These are phyloP conservation scores for Malassezia furfur DNA, from an alignment of 1,284 basidiomycete species.

Conservation along the genomic window DNA sequence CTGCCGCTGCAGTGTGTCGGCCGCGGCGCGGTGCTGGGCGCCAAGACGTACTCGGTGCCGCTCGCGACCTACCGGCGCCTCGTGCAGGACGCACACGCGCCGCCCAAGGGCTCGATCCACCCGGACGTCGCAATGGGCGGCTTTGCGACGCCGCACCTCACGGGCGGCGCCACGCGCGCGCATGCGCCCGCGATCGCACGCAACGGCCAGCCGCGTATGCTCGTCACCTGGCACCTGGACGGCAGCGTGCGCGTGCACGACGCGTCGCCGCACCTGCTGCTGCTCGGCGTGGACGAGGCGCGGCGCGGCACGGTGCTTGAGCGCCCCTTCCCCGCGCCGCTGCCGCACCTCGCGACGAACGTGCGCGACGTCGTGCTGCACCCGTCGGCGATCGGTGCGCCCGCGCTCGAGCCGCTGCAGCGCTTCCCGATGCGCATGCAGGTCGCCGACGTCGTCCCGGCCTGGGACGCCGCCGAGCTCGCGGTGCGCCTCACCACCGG, in stretches of 20 bases:
- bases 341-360: constrained; percentile 36
- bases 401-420: constrained; percentile 22
- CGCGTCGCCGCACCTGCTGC: constrained; percentile 35
- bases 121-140: constrained; percentile 10
- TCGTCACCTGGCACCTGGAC: constrained; percentile 44
- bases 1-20: constrained; percentile 31
- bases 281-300: constrained; percentile 26
- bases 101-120: constrained; percentile 4
- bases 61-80: constrained; percentile 32
- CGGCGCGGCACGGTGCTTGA: constrained; percentile 19
- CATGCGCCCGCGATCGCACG: constrained; percentile 14
- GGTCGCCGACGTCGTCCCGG: constrained; percentile 24
- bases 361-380: constrained; percentile 20
- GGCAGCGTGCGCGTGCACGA: constrained; percentile 40
- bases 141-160: constrained; percentile 4
- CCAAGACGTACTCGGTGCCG: constrained; percentile 23
- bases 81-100: constrained; percentile 6
- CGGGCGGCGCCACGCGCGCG: constrained; percentile 1
- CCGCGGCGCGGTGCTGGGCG: constrained; percentile 33
- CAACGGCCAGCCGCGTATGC: constrained; percentile 19
- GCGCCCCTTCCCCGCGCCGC: constrained; percentile 30
- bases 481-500: constrained; percentile 29
- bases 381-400: constrained; percentile 21
- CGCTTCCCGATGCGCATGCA: constrained; percentile 17
- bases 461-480: constrained; percentile 32